Percentiles rank a stretch among this genome's conserved stretches.
phyloP scores from a whole-genome alignment of 305 asterid species.

The Plantago rigida region DNA sequence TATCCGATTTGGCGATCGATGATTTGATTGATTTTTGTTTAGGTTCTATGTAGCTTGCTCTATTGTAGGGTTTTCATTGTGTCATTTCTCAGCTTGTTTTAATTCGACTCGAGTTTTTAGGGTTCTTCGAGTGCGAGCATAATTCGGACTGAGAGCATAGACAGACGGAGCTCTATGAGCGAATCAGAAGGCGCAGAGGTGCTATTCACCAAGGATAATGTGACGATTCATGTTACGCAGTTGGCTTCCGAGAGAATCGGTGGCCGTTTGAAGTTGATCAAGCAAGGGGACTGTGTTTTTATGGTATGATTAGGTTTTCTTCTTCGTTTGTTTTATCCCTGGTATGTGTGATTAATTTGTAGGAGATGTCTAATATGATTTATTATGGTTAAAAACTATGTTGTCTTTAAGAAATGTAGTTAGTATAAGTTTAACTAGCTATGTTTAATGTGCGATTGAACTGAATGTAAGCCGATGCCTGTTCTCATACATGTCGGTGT shows the following conservation, averaged over 20 bases:
- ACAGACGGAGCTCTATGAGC: constrained; percentile 45
- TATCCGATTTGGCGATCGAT: constrained; percentile 21
- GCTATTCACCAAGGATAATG: constrained; percentile 79
- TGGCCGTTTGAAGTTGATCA: constrained; percentile 88
- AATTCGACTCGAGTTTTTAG: constrained; percentile 25
- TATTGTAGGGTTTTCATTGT: background rate
- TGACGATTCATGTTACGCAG: constrained; percentile 88
- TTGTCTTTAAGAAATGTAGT: too few species aligned
- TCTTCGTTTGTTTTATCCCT: background rate
- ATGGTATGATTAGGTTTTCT: constrained; percentile 38
- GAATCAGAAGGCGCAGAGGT: constrained; percentile 69
- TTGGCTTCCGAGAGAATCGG: constrained; percentile 82
- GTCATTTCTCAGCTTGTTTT: constrained; percentile 6
- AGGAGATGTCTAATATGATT: background rate
- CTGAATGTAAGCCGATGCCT: background rate
- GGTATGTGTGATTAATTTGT: background rate
- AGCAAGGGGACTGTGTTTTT: constrained; percentile 66
- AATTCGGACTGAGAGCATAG: constrained; percentile 44
- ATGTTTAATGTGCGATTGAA: too few species aligned
- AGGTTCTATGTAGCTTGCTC: background rate
- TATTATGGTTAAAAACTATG: too few species aligned
- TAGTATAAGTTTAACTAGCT: background rate
- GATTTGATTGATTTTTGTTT: background rate
- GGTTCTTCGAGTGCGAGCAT: constrained; percentile 44
- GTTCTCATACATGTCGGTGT: background rate